Conservation (phyloP, 2,329 filamentous ascomycete species). For the Aureobasidium subglaciale region DNA sequence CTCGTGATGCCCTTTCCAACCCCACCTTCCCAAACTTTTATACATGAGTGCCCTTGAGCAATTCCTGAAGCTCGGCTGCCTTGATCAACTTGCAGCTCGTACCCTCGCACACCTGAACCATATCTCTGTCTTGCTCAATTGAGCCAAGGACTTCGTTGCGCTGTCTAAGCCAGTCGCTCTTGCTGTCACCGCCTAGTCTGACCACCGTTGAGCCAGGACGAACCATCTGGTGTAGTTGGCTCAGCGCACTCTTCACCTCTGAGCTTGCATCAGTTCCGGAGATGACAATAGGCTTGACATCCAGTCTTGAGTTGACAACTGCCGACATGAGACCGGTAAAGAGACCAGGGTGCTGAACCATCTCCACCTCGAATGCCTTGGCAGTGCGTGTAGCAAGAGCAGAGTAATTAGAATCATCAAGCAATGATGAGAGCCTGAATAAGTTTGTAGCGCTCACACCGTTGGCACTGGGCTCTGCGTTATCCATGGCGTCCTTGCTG, state of each 20-base stretch:
- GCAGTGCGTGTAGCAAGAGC: slow-evolving; percentile 65
- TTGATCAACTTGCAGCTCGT: slow-evolving; percentile 28
- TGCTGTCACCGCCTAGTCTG: slow-evolving; percentile 29
- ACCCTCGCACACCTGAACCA: slow-evolving; percentile 43
- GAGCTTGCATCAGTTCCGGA: slow-evolving; percentile 32
- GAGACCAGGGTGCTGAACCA: slow-evolving; percentile 86
- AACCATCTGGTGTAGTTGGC: slow-evolving; percentile 33
- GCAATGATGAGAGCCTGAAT: slow-evolving; percentile 66
- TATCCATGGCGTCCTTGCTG: slow-evolving; percentile 93
- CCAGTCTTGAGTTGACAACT: slow-evolving; percentile 68
- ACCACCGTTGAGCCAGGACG: slow-evolving; percentile 32
- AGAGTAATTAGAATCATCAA: slow-evolving; percentile 59
- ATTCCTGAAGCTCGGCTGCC: slow-evolving; percentile 10
- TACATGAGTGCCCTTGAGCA: slow-evolving; percentile 12
- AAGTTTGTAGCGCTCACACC: slow-evolving; percentile 80
- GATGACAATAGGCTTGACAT: slow-evolving; percentile 55
- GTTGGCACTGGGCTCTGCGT: slow-evolving; percentile 82
- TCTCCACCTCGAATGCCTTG: slow-evolving; percentile 81
- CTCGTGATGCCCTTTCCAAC: neutral
- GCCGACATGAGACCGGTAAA: slow-evolving; percentile 73
- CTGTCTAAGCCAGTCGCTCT: slow-evolving; percentile 43
- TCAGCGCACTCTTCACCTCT: slow-evolving; percentile 35
- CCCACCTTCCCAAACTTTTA: neutral
- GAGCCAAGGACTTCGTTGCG: slow-evolving; percentile 42
- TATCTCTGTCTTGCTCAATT: slow-evolving; percentile 34